Evolutionary conservation across 2,329 filamentous ascomycete genomes (phyloP), one percentile per base, ranked within the genome.

Genomic region (Incumbomyces lentus): DNA sequence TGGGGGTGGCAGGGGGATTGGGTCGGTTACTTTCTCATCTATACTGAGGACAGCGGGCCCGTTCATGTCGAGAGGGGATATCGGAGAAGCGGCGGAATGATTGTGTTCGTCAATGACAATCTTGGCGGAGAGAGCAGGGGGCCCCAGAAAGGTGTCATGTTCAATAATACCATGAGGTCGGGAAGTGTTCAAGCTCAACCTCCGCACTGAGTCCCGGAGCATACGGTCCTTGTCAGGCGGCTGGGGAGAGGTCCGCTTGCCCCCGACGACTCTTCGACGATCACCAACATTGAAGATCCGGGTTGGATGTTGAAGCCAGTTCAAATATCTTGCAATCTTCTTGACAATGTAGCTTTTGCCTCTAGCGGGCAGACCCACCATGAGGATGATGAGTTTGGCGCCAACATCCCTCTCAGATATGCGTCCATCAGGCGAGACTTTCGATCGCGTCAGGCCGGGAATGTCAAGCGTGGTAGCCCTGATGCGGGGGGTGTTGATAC

Each of bases 311-410:
- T 98, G 92, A 60, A 95, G 81, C 92, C 92, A 98, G 41, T 93
- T 90, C 42, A 98, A 71, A 62, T 96, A 98, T 51, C 92, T 79
- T 49, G 92, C 85, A 52, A 98, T 78, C 70, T 98, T 98, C 73
- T 96, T 96, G 51, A 92, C 96, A 59, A 98, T 94, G 68, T 98
- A 98, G 46, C 89, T 95, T 70, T 98, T 98, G 62, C 92, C 92
- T 59, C 92, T 76, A 8, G 92, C 92, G 2, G 92, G 92, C 58
- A 98, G 70, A 53, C 92, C 92, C 50, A 98, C 92, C 92, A 98
- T 98, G 63, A 98, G 81, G 59, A 98, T 94, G 61, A 96, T 87
- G 52, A 98, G 74, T 72, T 98, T 98, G 34, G 92, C 85, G 41
- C 89, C 92, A 41, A 98, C 85, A 74, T 98, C 92, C 60, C 90